A percentile compares a stretch with the other conserved stretches of the same genome.
phyloP scores from a whole-genome alignment of 768 basidiomycete species.

The Glaciozyma antarctica region DNA sequence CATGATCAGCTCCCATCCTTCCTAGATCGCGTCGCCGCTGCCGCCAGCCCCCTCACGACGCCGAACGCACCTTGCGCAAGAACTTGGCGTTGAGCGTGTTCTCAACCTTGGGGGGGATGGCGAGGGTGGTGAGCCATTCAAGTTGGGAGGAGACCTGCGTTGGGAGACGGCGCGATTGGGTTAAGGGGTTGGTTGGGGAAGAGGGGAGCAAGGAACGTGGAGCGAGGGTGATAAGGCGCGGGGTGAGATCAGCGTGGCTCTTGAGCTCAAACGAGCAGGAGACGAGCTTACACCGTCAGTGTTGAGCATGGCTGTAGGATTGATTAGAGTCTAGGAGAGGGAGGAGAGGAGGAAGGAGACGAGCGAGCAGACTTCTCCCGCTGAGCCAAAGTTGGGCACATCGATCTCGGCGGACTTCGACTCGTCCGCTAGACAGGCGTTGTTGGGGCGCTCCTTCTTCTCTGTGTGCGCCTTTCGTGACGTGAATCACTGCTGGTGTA shows the following conservation, averaged over 20 bases:
- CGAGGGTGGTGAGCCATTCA: constrained; percentile 82
- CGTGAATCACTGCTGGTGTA: too few relatives aligned
- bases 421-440: too few relatives aligned
- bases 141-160: constrained; percentile 51
- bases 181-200: not conserved
- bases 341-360: not conserved
- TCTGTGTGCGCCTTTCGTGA: too few relatives aligned
- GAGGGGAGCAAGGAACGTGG: not conserved
- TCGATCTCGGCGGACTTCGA: too few relatives aligned
- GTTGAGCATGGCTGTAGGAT: not conserved
- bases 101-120: constrained; percentile 58
- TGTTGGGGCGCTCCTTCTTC: too few relatives aligned
- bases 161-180: not conserved
- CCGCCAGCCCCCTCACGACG: not conserved
- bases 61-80: constrained; percentile 66
- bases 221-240: not conserved
- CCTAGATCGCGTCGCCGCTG: not conserved
- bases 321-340: not conserved
- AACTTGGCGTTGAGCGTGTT: constrained; percentile 73
- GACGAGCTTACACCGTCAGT: not conserved
- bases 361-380: too few relatives aligned
- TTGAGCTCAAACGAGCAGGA: not conserved
- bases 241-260: not conserved
- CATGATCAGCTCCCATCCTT: not conserved
- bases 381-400: too few relatives aligned